Evolutionary conservation across 345 rosid species (phyloP).

Genomic region (Rhizophora mangle): DNA sequence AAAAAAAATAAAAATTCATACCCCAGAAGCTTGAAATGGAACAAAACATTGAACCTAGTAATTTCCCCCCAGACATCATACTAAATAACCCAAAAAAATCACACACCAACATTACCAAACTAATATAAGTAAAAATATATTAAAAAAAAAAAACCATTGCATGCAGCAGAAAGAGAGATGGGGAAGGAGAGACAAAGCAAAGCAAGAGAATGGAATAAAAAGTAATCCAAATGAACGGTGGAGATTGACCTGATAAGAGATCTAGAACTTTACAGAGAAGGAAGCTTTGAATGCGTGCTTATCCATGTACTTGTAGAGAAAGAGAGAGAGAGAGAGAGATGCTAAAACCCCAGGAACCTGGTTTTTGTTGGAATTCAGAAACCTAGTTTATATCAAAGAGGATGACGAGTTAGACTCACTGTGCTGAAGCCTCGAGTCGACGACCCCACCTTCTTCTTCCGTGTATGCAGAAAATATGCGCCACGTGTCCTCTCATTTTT

Average conservation of each 20-base stretch:
- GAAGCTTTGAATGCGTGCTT: background rate
- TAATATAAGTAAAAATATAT: too few relatives aligned
- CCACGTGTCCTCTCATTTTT: background rate
- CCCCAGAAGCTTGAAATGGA: background rate
- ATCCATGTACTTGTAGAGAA: background rate
- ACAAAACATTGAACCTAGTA: background rate
- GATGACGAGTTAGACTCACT: slow-evolving; percentile 1
- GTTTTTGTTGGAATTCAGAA: slow-evolving; percentile 1
- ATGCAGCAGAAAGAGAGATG: too few relatives aligned
- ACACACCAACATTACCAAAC: too few relatives aligned
- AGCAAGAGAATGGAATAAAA: background rate
- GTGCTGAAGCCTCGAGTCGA: background rate
- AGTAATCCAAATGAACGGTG: background rate
- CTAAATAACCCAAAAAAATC: too few relatives aligned
- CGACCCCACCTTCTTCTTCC: background rate
- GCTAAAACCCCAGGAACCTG: slow-evolving; percentile 5
- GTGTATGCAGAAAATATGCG: background rate
- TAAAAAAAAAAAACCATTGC: too few relatives aligned
- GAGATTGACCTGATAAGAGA: slow-evolving; percentile 31
- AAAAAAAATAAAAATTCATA: background rate
- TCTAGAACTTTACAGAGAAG: slow-evolving; percentile 12
- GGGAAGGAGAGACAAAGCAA: too few relatives aligned
- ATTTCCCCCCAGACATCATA: too few relatives aligned
- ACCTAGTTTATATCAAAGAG: slow-evolving; percentile 4
- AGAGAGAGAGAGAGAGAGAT: background rate